Conservation (phyloP, 805 yeast genomes). For the Yamadazyma endophytica region DNA sequence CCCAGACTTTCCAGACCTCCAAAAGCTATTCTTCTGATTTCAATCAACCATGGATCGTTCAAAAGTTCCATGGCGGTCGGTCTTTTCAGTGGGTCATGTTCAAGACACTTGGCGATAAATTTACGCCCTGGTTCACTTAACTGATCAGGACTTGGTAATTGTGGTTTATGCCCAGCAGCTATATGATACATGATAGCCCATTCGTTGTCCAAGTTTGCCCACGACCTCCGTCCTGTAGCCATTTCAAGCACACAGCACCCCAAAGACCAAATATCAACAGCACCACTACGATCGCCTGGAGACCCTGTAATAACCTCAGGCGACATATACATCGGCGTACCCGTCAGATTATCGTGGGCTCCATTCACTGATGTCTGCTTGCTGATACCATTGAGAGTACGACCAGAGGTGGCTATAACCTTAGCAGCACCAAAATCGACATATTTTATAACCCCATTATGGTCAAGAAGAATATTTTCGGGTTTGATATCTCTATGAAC, state of each 20-base stretch:
- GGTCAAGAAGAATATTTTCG: conserved; percentile 85
- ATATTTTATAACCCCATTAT: conserved; percentile 87
- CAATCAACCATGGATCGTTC: conserved; percentile 85
- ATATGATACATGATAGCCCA: conserved; percentile 99
- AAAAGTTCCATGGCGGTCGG: conserved; percentile 81
- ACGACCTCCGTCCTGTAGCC: conserved; percentile 95
- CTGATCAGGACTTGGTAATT: conserved; percentile 74
- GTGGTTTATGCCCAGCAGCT: conserved; percentile 92
- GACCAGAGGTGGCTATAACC: conserved; percentile 65
- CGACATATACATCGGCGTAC: conserved; percentile 99
- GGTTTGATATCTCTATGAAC: conserved; percentile 98
- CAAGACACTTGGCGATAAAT: conserved; percentile 72
- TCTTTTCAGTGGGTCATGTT: conserved; percentile 76
- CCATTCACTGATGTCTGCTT: conserved; percentile 10
- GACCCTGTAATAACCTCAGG: conserved; percentile 92
- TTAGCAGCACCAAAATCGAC: conserved; percentile 98
- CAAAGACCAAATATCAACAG: conserved; percentile 89
- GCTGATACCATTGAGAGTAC: conserved; percentile 26
- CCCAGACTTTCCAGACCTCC: conserved; percentile 33
- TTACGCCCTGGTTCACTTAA: conserved; percentile 67
- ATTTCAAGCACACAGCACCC: conserved; percentile 96
- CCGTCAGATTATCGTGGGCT: conserved; percentile 47
- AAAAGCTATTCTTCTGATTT: conserved; percentile 67
- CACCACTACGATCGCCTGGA: conserved; percentile 55
- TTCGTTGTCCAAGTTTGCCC: conserved; percentile 94